phyloP scores from a whole-genome alignment of 257 asterid species.

The Eustoma russellianum region DNA sequence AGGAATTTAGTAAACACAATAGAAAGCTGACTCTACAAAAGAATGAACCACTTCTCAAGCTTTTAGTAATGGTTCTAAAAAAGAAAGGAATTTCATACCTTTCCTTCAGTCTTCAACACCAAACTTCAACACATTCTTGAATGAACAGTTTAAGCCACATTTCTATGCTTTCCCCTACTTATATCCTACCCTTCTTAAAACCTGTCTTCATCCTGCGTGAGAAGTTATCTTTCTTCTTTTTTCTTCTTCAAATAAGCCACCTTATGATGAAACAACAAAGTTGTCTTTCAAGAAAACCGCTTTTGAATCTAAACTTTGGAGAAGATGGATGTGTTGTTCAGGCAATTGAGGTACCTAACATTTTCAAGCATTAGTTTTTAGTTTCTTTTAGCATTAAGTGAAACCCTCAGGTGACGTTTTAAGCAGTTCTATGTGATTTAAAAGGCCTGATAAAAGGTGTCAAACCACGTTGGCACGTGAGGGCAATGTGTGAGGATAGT shows the following conservation, averaged over 20 bases:
- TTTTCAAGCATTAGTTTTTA: too few species aligned
- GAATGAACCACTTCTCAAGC: too few species aligned
- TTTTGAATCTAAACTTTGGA: constrained; percentile 10
- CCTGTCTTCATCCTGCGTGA: constrained; percentile 18
- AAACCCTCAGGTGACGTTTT: too few species aligned
- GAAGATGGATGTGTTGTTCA: constrained; percentile 45
- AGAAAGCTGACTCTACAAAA: too few species aligned
- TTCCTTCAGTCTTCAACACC: constrained; percentile 25
- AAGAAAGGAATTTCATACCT: constrained; percentile 51
- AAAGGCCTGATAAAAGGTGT: too few species aligned
- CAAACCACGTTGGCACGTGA: too few species aligned
- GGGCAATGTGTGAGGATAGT: too few species aligned
- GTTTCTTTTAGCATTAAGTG: too few species aligned
- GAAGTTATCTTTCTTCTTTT: constrained; percentile 11
- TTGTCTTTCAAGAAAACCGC: constrained; percentile 9
- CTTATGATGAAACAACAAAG: constrained; percentile 17
- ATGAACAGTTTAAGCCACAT: constrained; percentile 46
- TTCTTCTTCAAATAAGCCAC: constrained; percentile 43
- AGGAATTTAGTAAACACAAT: too few species aligned
- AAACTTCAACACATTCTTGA: constrained; percentile 29
- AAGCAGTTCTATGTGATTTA: too few species aligned
- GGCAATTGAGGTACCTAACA: constrained; percentile 50
- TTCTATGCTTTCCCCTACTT: constrained; percentile 13
- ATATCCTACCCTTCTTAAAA: constrained; percentile 3
- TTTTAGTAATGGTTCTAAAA: constrained; percentile 1